phyloP scores from a whole-genome alignment of 192 early-diverging fungal genomes.

The Chytriomyces sp. region DNA sequence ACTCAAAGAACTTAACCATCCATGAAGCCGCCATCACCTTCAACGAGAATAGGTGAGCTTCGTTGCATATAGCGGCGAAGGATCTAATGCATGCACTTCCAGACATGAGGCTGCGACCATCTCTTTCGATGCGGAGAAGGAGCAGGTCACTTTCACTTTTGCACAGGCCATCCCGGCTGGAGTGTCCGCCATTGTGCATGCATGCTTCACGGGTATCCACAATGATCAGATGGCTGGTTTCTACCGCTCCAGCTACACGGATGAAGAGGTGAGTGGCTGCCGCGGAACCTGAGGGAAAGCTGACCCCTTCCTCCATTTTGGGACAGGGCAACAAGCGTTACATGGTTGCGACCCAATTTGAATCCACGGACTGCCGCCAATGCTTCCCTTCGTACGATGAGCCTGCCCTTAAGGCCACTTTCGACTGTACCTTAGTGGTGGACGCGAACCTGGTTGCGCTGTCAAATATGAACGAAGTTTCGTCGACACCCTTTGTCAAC shows the following conservation, averaged over 20 bases:
- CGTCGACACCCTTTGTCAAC: slow-evolving; percentile 60
- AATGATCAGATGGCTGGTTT: slow-evolving; percentile 91
- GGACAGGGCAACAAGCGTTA: slow-evolving; percentile 57
- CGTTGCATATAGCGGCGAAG: neutral
- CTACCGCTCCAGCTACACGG: slow-evolving; percentile 80
- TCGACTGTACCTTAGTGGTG: slow-evolving; percentile 86
- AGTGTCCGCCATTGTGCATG: slow-evolving; percentile 41
- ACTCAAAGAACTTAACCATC: slow-evolving; percentile 10
- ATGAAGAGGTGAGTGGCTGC: slow-evolving; percentile 47
- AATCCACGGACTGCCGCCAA: slow-evolving; percentile 86
- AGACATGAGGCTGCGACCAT: slow-evolving; percentile 51
- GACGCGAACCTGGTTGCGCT: slow-evolving; percentile 75
- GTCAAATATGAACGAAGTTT: slow-evolving; percentile 86
- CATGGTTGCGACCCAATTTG: slow-evolving; percentile 94
- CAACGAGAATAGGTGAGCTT: neutral
- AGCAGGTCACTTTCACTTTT: slow-evolving; percentile 56
- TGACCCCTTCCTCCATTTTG: slow-evolving; percentile 41
- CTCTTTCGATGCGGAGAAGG: slow-evolving; percentile 39
- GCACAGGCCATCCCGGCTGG: slow-evolving; percentile 46
- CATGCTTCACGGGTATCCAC: slow-evolving; percentile 57
- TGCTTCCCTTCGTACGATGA: slow-evolving; percentile 98
- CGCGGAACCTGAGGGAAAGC: neutral
- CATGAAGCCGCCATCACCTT: neutral
- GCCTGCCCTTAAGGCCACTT: slow-evolving; percentile 93
- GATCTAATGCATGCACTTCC: neutral